Percentiles rank a stretch among this genome's conserved stretches.
These are phyloP conservation scores for Saccharomycopsis hybrid DNA, from an alignment of 1,139 yeast genomes.

Conservation along the genomic window DNA sequence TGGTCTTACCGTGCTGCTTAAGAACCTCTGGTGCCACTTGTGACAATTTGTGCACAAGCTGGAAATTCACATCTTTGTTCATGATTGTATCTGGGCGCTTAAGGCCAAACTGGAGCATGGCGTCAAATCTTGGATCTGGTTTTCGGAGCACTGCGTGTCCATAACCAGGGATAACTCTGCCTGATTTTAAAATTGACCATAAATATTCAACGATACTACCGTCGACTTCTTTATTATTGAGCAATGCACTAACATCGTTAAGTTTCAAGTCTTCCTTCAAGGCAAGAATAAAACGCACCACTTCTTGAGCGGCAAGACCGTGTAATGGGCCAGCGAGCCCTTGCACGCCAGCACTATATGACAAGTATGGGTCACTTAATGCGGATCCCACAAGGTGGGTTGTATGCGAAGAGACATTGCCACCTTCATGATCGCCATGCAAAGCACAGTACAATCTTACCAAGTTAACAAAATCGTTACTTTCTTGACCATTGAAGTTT, in stretches of 20 bases:
- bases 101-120: constrained; percentile 32
- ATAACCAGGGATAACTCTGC: constrained; percentile 40
- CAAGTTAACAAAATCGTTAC: constrained; percentile 35
- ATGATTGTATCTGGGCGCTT: constrained; percentile 28
- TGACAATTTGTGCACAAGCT: constrained; percentile 30
- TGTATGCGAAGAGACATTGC: constrained; percentile 40
- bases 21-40: constrained; percentile 50
- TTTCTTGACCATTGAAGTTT: constrained; percentile 24
- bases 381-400: constrained; percentile 40
- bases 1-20: constrained; percentile 53
- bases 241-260: constrained; percentile 23
- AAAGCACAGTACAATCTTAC: constrained; percentile 38
- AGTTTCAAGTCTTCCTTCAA: constrained; percentile 29
- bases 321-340: constrained; percentile 42
- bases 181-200: constrained; percentile 36
- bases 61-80: constrained; percentile 28
- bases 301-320: constrained; percentile 41
- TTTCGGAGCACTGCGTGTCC: constrained; percentile 40
- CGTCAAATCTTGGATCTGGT: constrained; percentile 37
- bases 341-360: constrained; percentile 37
- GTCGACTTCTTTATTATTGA: constrained; percentile 25
- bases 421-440: constrained; percentile 44
- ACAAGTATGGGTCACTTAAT: constrained; percentile 34
- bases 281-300: constrained; percentile 34
- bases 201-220: constrained; percentile 31